Conservation (phyloP, 768 basidiomycete species). For the Chiua virens region DNA sequence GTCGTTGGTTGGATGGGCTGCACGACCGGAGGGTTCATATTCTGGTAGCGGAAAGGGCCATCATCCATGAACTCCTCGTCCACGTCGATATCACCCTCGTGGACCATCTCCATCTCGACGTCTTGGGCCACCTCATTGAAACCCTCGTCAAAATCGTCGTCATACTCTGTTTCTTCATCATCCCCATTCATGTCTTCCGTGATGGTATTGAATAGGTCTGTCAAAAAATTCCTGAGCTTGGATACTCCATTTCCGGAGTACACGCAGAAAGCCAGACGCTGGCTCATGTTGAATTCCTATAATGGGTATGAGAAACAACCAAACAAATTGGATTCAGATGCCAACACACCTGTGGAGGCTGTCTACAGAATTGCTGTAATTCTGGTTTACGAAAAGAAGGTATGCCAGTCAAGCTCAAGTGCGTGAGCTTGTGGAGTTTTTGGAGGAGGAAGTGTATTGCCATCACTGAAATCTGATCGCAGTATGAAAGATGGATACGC, state of each 20-base stretch:
- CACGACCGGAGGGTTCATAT: constrained; percentile 7
- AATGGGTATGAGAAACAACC: constrained; percentile 1
- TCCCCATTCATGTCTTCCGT: constrained; percentile 65
- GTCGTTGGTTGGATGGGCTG: constrained; percentile 12
- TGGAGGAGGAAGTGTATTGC: constrained; percentile 89
- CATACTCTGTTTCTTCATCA: constrained; percentile 68
- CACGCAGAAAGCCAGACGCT: constrained; percentile 91
- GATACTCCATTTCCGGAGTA: constrained; percentile 91
- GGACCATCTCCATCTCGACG: constrained; percentile 35
- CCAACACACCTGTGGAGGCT: constrained; percentile 73
- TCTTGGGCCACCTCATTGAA: constrained; percentile 30
- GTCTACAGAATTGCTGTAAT: constrained; percentile 86
- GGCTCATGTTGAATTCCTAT: constrained; percentile 89
- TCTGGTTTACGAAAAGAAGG: constrained; percentile 84
- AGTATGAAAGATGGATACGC: constrained; percentile 95
- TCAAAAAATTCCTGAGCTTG: constrained; percentile 78
- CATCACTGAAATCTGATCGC: constrained; percentile 90
- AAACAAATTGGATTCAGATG: not conserved
- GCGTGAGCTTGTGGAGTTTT: constrained; percentile 87
- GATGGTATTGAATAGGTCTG: constrained; percentile 71
- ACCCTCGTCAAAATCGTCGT: constrained; percentile 43
- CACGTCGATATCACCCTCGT: constrained; percentile 41
- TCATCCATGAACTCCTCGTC: constrained; percentile 46
- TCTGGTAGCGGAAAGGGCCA: constrained; percentile 28
- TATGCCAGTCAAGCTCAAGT: constrained; percentile 97